Conservation (phyloP, 2,329 filamentous ascomycete species). For the Ophiostoma novo-ulmi region DNA sequence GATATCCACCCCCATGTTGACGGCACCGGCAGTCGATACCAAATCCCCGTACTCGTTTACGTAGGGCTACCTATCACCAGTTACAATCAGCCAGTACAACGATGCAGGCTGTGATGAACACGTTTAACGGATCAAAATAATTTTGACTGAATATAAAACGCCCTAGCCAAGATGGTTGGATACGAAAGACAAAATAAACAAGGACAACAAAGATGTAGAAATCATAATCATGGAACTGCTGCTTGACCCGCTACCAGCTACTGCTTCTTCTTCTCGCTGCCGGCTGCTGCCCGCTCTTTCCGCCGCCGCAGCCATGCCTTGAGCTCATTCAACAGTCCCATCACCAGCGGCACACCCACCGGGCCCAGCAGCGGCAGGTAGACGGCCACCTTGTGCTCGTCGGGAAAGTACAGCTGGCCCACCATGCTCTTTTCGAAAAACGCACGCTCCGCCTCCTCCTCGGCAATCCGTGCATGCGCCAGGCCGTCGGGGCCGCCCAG, state of each 20-base stretch:
- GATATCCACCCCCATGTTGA: too few relatives aligned
- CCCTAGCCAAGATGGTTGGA: background rate
- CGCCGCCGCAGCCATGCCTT: constrained; percentile 54
- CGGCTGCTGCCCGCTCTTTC: constrained; percentile 39
- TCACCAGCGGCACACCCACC: constrained; percentile 80
- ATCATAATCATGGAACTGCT: background rate
- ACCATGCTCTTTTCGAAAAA: constrained; percentile 99
- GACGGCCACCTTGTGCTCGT: constrained; percentile 96
- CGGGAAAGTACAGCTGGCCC: constrained; percentile 94
- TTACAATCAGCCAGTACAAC: too few relatives aligned
- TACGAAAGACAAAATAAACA: background rate
- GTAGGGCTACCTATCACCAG: too few relatives aligned
- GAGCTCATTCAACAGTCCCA: constrained; percentile 77
- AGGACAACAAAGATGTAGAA: background rate
- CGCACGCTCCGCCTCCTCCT: constrained; percentile 82
- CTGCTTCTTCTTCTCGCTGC: constrained; percentile 36
- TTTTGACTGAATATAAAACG: background rate
- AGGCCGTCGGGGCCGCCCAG: constrained; percentile 64
- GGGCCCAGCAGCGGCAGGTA: constrained; percentile 89
- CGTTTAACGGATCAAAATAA: too few relatives aligned
- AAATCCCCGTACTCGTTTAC: too few relatives aligned
- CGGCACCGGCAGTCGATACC: too few relatives aligned
- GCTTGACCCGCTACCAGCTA: constrained; percentile 3
- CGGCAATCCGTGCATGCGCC: constrained; percentile 75
- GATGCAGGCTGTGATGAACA: too few relatives aligned